phyloP scores from a whole-genome alignment of 495 filamentous ascomycete species.

The Amphirosellinia nigrospora region DNA sequence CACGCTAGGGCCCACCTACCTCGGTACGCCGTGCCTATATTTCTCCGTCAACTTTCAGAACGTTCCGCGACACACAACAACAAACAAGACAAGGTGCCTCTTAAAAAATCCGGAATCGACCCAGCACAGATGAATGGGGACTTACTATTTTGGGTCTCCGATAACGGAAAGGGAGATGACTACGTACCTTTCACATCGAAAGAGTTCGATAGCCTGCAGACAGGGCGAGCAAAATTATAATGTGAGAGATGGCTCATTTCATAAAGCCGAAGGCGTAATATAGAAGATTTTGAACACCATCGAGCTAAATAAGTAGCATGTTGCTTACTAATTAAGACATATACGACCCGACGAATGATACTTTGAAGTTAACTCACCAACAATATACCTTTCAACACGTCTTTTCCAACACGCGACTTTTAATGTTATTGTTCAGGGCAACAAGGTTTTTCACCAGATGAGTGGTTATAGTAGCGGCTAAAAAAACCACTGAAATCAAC shows the following conservation, averaged over 20 bases:
- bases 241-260: neutral
- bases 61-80: conserved; percentile 77
- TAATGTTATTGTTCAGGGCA: neutral
- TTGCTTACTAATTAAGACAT: neutral
- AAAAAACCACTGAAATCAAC: neutral
- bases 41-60: conserved; percentile 66
- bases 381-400: neutral
- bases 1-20: conserved; percentile 65
- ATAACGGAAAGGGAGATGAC: conserved; percentile 50
- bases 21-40: conserved; percentile 78
- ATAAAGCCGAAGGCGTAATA: neutral
- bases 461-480: neutral
- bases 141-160: conserved; percentile 62
- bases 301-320: too few species aligned
- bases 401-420: neutral
- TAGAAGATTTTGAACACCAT: neutral
- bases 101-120: conserved; percentile 75
- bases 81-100: conserved; percentile 80
- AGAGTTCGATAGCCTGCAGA: conserved; percentile 63
- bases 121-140: conserved; percentile 61
- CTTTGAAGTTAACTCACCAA: neutral
- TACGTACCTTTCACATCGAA: conserved; percentile 64
- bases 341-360: neutral
- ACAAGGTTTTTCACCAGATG: neutral
- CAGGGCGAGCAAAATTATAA: conserved; percentile 58